Conservation (phyloP, 768 basidiomycete species). For the Suillus paluster region DNA sequence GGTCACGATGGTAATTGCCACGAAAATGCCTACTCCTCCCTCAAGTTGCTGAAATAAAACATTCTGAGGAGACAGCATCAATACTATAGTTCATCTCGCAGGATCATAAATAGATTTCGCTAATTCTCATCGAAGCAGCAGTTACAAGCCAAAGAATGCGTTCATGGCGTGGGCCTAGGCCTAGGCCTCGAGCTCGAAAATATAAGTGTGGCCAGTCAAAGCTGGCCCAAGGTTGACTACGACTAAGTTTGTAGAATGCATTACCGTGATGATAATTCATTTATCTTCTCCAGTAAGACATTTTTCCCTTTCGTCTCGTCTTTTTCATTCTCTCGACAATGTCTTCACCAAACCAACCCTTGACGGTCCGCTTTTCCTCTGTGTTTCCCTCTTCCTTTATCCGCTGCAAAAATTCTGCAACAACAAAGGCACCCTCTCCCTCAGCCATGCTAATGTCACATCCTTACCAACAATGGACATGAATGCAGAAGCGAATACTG, state of each 20-base stretch:
- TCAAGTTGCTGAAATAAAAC: too few species aligned
- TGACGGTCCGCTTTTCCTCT: constrained; percentile 49
- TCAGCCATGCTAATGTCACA: constrained; percentile 56
- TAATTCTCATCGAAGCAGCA: too few species aligned
- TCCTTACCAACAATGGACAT: constrained; percentile 57
- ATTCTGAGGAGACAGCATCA: too few species aligned
- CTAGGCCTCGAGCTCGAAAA: too few species aligned
- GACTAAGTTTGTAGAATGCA: background rate
- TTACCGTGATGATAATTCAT: constrained; percentile 32
- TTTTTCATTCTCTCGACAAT: constrained; percentile 52
- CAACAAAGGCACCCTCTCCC: constrained; percentile 72
- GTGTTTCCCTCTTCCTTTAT: constrained; percentile 46
- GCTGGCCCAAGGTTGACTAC: background rate
- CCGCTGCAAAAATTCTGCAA: constrained; percentile 73
- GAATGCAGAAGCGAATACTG: constrained; percentile 62
- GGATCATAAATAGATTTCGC: too few species aligned
- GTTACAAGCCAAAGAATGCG: too few species aligned
- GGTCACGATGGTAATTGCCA: too few species aligned
- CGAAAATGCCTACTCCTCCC: too few species aligned
- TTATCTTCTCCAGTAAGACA: constrained; percentile 65
- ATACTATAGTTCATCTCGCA: too few species aligned
- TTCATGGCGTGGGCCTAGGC: too few species aligned
- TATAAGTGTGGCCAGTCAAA: background rate
- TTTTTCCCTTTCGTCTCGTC: constrained; percentile 69
- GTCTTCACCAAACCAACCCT: constrained; percentile 59